Base-by-base conservation (phyloP, 495 filamentous ascomycete genomes). In the Podospora didyma region DNA sequence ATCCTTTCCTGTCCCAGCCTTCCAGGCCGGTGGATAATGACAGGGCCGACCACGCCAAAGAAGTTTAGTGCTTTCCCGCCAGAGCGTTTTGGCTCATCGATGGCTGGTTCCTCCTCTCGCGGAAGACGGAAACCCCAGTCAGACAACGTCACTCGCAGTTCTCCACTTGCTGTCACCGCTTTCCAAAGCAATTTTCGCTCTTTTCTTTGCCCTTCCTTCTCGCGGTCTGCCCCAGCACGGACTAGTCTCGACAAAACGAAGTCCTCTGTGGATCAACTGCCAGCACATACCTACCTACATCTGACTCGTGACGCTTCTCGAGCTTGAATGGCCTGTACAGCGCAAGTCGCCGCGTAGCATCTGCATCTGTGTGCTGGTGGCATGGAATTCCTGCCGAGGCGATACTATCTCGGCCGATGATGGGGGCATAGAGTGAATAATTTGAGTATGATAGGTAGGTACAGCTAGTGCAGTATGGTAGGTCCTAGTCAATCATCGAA, bases 101-200 rank as follows among this genome's bases (percentile, higher is more conserved):
- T 60, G 60, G 56, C 51, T 46, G 59, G 52, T 53, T 39, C 23
- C 39, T 54, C 19, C 31, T 55, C 48, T 62, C 65, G 65, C 59
- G 65, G 65, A 65, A 62, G 17, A 35, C 65, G 65, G 64, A 61
- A 23, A 48, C 21, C 62, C 62, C 59, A 51, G 51, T 49, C 58
- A 39, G 34, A 53, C 51, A 61, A 61, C 62, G 52, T 61, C 55
- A 61, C 51, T 28, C 2, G 42, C 12, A 7, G 17, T 51, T 11
- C 34, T n/a, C n/a, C 46, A 14, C 46, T 55, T 49, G 46, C 42
- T 41, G 56, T 58, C 56, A 58, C 56, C 50, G 56, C 50, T 35
- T 14, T 16, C 14, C 9, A 16, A 26, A 22, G 19, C 9, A 6
- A 28, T 24, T 37, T 46, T 22, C 23, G 31, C 14, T 11, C 19